These are phyloP conservation scores for Saccharomyces paradoxus DNA, from an alignment of 805 yeast species.

Conservation along the genomic window DNA sequence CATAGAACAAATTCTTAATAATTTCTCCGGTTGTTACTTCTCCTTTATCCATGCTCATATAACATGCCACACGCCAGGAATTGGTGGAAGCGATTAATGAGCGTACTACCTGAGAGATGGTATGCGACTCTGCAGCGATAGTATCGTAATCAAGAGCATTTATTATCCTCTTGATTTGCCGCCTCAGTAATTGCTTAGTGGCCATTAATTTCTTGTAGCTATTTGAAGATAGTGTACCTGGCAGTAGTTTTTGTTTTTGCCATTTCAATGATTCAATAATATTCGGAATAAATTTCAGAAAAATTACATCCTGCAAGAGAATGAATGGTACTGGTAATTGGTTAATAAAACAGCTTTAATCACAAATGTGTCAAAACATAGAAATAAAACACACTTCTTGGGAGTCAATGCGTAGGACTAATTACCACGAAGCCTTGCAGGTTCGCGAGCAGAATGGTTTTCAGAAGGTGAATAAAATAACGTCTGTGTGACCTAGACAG, in stretches of 20 bases:
- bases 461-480: too few relatives aligned
- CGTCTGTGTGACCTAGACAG: too few relatives aligned
- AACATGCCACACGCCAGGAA: constrained; percentile 45
- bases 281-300: not conserved
- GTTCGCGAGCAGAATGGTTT: not conserved
- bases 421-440: not conserved
- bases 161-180: not conserved
- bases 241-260: not conserved
- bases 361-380: not conserved
- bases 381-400: too few relatives aligned
- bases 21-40: constrained; percentile 59
- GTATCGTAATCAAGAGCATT: not conserved
- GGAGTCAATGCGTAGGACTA: not conserved
- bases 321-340: not conserved
- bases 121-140: constrained; percentile 7
- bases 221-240: not conserved
- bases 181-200: not conserved
- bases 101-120: constrained; percentile 3
- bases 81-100: not conserved
- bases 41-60: constrained; percentile 64
- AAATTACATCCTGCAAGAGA: not conserved
- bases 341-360: not conserved
- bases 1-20: constrained; percentile 43
- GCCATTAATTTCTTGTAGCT: not conserved
- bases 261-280: not conserved